Base-by-base conservation (phyloP, 2,329 filamentous ascomycete species). In the Dactylella cylindrospora region DNA sequence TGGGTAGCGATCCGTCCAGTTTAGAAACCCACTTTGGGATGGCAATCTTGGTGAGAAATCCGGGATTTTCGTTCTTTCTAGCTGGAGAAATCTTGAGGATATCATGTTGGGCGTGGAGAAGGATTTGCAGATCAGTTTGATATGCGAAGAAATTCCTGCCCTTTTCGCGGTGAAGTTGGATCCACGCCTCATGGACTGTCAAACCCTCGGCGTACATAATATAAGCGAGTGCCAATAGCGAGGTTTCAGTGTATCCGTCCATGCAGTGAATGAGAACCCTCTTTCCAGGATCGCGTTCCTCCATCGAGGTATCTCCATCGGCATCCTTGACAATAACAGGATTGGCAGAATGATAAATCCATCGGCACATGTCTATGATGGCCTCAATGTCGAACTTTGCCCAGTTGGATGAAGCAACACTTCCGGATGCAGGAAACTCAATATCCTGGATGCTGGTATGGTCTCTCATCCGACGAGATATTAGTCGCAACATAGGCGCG, bases 101-200 rank as follows among this genome's bases (percentile, higher is more conserved):
- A 22, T 64, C 59, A 22, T 50, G 46, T 54, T 69, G 67, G 9
- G 67, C 45, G 33, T 66, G 60, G 17, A 68, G 64, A 15, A 69
- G 65, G 31, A 69, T 67, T 29, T 85, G 81, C 13, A 96, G 90
- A 70, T 98, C 93, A 0, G 88, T 88, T 1, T 88, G 86, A 68
- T 97, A 97, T 0, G 93, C 90, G 71, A 98, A 98, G 75, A 97
- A 96, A 71, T 98, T 97, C 60, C 93, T 86, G 52, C 82, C 79
- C 72, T 86, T 88, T 9, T 83, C 79, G 8, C 84, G 84, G 71
- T 98, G 93, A 41, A 98, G 77, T 59, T 83, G 79, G 7, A 97
- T 77, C 90, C 90, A 97, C 6, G 93, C 90, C 52, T 90, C 83
- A 22, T 90, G 86, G 0, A 91, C 80, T 0, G 90, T 80, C 8